A percentile compares a stretch with the other conserved stretches of the same genome.
These are phyloP conservation scores for Ophiosphaerella korrae DNA, from an alignment of 2,329 filamentous ascomycete genomes.

Conservation along the genomic window DNA sequence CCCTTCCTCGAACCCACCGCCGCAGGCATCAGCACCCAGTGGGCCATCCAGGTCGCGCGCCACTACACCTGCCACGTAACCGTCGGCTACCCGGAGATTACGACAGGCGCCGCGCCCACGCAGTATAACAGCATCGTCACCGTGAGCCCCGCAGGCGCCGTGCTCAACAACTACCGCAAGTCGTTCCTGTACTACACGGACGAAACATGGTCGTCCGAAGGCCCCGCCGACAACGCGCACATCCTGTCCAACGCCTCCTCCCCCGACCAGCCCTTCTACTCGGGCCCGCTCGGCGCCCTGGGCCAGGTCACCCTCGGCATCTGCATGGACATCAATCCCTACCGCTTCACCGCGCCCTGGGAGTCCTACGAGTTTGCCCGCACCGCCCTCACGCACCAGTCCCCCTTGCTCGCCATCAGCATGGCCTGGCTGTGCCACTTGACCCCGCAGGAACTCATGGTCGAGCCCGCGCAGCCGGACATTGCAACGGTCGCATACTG, in stretches of 20 bases:
- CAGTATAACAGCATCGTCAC: constrained; percentile 66
- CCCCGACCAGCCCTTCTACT: constrained; percentile 43
- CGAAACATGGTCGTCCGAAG: constrained; percentile 66
- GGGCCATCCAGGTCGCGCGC: constrained; percentile 70
- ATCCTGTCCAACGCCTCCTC: constrained; percentile 23
- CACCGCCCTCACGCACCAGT: constrained; percentile 61
- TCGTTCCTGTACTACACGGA: constrained; percentile 70
- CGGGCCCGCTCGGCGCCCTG: constrained; percentile 40
- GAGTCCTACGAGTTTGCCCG: constrained; percentile 62
- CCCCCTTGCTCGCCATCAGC: constrained; percentile 69
- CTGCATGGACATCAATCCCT: constrained; percentile 67
- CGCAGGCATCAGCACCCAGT: constrained; percentile 70
- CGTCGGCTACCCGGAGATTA: constrained; percentile 73
- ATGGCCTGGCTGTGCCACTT: constrained; percentile 78
- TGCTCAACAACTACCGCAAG: constrained; percentile 67
- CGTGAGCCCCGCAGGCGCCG: constrained; percentile 59
- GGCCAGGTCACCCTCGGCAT: constrained; percentile 52
- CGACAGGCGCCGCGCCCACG: constrained; percentile 27
- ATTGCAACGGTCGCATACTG: constrained; percentile 77
- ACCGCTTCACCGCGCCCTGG: constrained; percentile 64
- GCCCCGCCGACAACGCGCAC: constrained; percentile 35
- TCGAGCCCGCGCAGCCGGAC: constrained; percentile 64
- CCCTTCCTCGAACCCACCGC: constrained; percentile 71
- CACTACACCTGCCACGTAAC: constrained; percentile 71
- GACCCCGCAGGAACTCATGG: constrained; percentile 52